phyloP scores from a whole-genome alignment of 2,329 filamentous ascomycete species.

The Apiospora phragmitis region DNA sequence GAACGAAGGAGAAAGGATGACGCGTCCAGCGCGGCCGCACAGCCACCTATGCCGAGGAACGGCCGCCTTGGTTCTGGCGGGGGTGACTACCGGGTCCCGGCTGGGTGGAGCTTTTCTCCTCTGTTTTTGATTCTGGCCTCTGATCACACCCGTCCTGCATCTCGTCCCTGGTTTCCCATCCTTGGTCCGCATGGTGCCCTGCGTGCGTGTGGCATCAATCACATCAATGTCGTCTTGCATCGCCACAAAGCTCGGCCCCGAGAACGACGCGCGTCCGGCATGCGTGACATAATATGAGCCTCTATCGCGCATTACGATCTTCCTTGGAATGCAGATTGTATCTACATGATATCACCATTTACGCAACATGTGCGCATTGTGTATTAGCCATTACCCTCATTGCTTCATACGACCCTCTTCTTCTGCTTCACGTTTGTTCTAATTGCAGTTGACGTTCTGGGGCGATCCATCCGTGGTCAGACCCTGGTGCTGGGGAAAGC shows the following conservation, averaged over 20 bases:
- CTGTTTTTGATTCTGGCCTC: background rate
- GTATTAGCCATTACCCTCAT: background rate
- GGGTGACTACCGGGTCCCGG: background rate
- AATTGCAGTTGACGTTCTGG: background rate
- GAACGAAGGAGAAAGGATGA: background rate
- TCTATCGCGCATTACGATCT: background rate
- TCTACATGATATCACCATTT: background rate
- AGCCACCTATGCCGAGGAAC: conserved; percentile 2
- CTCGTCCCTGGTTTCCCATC: background rate
- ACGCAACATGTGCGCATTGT: background rate
- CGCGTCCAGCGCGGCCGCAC: background rate
- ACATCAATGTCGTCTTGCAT: background rate
- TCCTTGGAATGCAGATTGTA: background rate
- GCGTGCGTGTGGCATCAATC: background rate
- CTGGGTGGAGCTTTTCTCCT: background rate
- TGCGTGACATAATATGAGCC: background rate
- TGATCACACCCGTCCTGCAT: background rate
- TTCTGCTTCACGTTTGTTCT: background rate
- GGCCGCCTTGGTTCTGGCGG: background rate
- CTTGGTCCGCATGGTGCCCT: background rate
- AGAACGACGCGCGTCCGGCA: background rate
- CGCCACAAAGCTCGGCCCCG: background rate
- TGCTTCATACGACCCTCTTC: background rate
- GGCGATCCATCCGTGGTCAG: background rate
- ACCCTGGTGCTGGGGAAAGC: background rate